Conservation (phyloP, 495 filamentous ascomycete genomes). For the Coniosporium apollinis region DNA sequence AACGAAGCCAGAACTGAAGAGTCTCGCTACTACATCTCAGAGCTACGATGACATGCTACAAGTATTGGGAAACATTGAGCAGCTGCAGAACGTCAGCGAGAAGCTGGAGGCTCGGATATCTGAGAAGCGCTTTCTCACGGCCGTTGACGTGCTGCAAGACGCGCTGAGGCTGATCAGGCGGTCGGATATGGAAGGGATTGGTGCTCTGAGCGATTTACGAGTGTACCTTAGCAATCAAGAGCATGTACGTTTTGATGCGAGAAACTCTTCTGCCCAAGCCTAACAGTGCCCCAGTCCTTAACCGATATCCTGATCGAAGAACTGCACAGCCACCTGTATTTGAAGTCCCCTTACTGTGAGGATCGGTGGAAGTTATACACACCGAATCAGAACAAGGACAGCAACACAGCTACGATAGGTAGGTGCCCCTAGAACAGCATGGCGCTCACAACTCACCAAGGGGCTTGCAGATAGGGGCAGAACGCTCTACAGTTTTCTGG, state of each 20-base stretch:
- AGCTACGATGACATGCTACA: slow-evolving; percentile 85
- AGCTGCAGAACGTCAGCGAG: slow-evolving; percentile 80
- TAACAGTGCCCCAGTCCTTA: slow-evolving; percentile 33
- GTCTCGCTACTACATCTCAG: slow-evolving; percentile 66
- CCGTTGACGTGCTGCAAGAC: slow-evolving; percentile 81
- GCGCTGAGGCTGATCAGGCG: slow-evolving; percentile 65
- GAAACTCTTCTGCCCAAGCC: neutral
- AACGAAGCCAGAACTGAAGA: slow-evolving; percentile 83
- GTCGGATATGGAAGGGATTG: slow-evolving; percentile 83
- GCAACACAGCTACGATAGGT: too few relatives aligned
- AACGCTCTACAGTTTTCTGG: slow-evolving; percentile 63
- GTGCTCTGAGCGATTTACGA: slow-evolving; percentile 68
- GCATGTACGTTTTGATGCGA: slow-evolving; percentile 27
- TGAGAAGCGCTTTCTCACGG: slow-evolving; percentile 85
- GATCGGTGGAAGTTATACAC: slow-evolving; percentile 72
- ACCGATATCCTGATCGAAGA: slow-evolving; percentile 94
- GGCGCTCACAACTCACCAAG: too few relatives aligned
- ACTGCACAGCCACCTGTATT: slow-evolving; percentile 88
- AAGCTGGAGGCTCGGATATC: slow-evolving; percentile 84
- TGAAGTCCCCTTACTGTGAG: slow-evolving; percentile 92
- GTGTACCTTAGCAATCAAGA: slow-evolving; percentile 89
- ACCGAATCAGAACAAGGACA: slow-evolving; percentile 14
- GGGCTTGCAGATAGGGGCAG: slow-evolving; percentile 28
- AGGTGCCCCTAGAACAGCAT: too few relatives aligned
- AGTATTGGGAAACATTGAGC: slow-evolving; percentile 52